Evolutionary conservation across 2,329 filamentous ascomycete species (phyloP), one percentile per base, ranked within the genome.

Genomic region (Fusarium setosum): DNA sequence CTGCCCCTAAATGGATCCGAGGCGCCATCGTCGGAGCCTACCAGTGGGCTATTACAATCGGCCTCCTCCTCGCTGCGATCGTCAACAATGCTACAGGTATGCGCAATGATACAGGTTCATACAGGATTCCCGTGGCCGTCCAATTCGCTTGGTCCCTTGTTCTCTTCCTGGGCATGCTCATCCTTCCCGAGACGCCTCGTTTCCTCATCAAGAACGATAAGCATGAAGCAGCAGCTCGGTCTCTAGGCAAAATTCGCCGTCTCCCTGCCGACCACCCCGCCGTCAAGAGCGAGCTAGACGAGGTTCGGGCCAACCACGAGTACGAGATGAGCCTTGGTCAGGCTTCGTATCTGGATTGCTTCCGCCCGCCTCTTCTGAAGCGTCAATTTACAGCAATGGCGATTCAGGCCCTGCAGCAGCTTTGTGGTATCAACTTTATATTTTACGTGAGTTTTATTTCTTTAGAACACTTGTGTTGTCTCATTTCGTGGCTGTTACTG

Each of bases 101-200:
- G 32, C 34, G 48, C 17, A 41, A 45, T 13, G 42, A 61, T 31
- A 32, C 37, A 7, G 52, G 32, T 34, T 61, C 61, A 2, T 64
- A 51, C 13, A 34, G 48, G 7, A 51, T 51, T 13, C 48, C 48
- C 1, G 29, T 51, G 6, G 61, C 38, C 48, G 82, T 97, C 51
- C 93, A 97, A 81, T 92, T 94, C 79, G 79, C 88, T 56, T 96
- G 92, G 90, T 92, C 91, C 47, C 23, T 94, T 37, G 90, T 96
- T 67, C 89, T 97, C 18, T 92, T 80, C 45, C 12, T 37, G 24
- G 23, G 41, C 4, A 31, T 29, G 20, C 77, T 94, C 68, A 78
- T 93, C 73, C 89, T 97, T 8, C 93, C 93, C 59, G 93, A 96
- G 77, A 95, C 92, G 0, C 93, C 93, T 48, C 90, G 93, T 74